Conservation (phyloP, 2,329 filamentous ascomycete species). For the Beauveria australis region DNA sequence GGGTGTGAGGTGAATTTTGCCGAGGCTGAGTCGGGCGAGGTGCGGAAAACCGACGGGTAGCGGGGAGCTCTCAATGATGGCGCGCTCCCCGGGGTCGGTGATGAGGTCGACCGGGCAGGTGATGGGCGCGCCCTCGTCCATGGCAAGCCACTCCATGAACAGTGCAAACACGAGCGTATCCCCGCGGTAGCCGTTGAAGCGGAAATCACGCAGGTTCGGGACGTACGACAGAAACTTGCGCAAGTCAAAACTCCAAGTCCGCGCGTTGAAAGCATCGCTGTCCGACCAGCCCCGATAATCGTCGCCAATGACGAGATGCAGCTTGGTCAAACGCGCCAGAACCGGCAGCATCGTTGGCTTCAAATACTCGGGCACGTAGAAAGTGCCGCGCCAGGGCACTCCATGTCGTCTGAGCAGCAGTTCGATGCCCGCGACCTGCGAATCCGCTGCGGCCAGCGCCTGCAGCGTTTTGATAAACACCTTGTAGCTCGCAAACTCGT, state of each 20-base stretch:
- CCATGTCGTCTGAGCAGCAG: constrained; percentile 18
- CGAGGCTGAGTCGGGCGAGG: constrained; percentile 37
- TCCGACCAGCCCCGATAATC: not conserved
- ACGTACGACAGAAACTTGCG: constrained; percentile 31
- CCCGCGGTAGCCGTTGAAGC: constrained; percentile 34
- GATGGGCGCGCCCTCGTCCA: constrained; percentile 5
- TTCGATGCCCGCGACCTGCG: constrained; percentile 36
- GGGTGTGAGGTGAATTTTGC: constrained; percentile 25
- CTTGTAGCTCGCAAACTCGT: not conserved
- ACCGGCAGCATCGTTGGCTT: constrained; percentile 30
- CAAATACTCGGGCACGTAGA: constrained; percentile 35
- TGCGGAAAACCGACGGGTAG: constrained; percentile 23
- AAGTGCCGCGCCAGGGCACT: constrained; percentile 30
- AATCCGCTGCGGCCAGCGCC: constrained; percentile 33
- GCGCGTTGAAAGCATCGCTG: not conserved
- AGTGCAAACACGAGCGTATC: constrained; percentile 13
- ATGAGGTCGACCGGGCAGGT: not conserved
- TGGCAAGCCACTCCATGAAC: constrained; percentile 33
- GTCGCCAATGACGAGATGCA: constrained; percentile 24
- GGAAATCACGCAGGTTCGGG: constrained; percentile 40
- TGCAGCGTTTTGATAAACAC: constrained; percentile 32
- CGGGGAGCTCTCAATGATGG: constrained; percentile 10
- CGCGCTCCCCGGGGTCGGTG: not conserved
- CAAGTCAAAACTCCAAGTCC: constrained; percentile 13
- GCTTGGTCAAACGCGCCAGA: constrained; percentile 35